These are phyloP conservation scores for Pharus latifolius DNA, from an alignment of 176 grass and related monocot genomes.

Conservation along the genomic window DNA sequence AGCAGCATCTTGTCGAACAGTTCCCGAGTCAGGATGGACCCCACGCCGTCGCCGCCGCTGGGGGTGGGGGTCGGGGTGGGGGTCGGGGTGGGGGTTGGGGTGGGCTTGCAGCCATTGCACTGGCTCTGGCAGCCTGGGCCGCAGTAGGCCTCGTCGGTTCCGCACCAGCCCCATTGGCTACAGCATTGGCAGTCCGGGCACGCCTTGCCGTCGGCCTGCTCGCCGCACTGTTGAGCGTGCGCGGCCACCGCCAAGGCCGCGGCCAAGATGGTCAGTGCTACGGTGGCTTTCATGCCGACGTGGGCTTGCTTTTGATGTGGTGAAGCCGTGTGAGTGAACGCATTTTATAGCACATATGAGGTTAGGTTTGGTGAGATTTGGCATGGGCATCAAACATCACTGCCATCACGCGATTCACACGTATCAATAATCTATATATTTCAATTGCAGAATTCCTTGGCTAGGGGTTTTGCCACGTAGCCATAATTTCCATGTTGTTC, in stretches of 20 bases:
- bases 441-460: too few relatives aligned
- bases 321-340: too few relatives aligned
- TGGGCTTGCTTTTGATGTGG: too few relatives aligned
- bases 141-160: not conserved
- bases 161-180: conserved; percentile 14
- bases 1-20: conserved; percentile 28
- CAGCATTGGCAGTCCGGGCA: conserved; percentile 4
- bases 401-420: too few relatives aligned
- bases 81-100: not conserved
- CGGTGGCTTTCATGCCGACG: too few relatives aligned
- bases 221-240: not conserved
- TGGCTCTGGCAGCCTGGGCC: not conserved
- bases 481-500: too few relatives aligned
- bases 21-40: conserved; percentile 11
- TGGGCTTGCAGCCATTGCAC: not conserved
- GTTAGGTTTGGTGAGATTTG: too few relatives aligned
- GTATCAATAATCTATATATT: too few relatives aligned
- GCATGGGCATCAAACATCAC: too few relatives aligned
- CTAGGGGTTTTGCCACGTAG: too few relatives aligned
- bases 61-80: too few relatives aligned
- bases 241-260: not conserved
- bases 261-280: not conserved
- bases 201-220: not conserved
- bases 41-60: not conserved
- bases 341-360: too few relatives aligned